Base-by-base conservation (phyloP, 257 asterid species). In the Cruciata laevipes region DNA sequence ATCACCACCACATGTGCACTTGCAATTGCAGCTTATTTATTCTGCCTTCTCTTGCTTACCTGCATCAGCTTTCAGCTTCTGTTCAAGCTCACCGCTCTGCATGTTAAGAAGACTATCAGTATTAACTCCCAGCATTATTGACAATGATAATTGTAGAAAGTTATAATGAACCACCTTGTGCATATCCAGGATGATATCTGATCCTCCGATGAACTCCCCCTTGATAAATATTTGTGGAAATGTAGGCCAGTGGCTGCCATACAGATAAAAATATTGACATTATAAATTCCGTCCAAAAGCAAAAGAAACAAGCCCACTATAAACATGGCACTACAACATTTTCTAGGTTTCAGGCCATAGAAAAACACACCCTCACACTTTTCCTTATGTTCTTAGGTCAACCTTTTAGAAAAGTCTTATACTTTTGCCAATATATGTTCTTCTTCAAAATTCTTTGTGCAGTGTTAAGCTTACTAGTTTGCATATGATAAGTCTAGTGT, bases 211-310 rank as follows among this genome's bases (percentile, higher is more conserved):
- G 71, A 93, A 93, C 82, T 90, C 97, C 35, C 96, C 96, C 0
- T 85, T 80, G 89, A 93, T 86, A 78, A 93, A 93, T 83, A 93
- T 86, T 68, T 93, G 97, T 35, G 97, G 99, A 78, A 93, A 93
- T 57, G 99, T 93, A 18, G 99, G 99, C 97, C 99, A 93, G 81
- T 84, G 87, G 87, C 99, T 93, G 84, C 83, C 78, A 72, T 14
- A 18, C 31, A 21, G 17, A 25, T n/a, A 47, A 71, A 7, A 71
- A 40, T 0, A 62, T 14, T 17, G 21, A 20, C 16, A 47, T 27
- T 3, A 20, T 17, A 51, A 4, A 63, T 17, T n/a, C 59, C 63
- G 27, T 25, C 57, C 1, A 30, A 30, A 30, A 60, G 27, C 37
- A 59, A 23, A 55, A 55, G 14, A 24, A 53, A 23, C 18, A 13